Conservation (phyloP, 345 rosid genomes). For the Corchorus olitorius region DNA sequence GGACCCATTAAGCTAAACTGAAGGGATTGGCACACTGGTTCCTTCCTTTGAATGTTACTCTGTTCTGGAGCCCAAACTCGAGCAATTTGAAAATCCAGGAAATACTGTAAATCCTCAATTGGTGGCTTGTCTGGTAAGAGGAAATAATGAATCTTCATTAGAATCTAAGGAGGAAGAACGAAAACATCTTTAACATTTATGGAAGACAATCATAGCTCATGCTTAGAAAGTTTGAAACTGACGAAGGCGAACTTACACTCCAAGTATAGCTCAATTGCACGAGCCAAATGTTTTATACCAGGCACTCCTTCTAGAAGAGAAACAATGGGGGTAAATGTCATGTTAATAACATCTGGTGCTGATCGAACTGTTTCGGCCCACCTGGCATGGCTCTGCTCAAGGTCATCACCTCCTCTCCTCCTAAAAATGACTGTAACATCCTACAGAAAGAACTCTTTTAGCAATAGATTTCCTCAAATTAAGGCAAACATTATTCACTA, state of each 20-base stretch:
- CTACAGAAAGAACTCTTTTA: constrained; percentile 63
- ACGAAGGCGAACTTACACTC: constrained; percentile 67
- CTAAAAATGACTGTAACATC: constrained; percentile 96
- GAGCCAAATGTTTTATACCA: constrained; percentile 79
- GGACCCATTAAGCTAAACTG: constrained; percentile 99
- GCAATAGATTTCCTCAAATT: constrained; percentile 26
- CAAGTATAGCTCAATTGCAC: constrained; percentile 86
- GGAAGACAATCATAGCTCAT: constrained; percentile 8
- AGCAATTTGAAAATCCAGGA: constrained; percentile 88
- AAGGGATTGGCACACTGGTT: constrained; percentile 85
- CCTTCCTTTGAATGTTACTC: constrained; percentile 85
- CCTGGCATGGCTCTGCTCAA: constrained; percentile 88
- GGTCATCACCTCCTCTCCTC: constrained; percentile 99
- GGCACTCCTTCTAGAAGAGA: constrained; percentile 90
- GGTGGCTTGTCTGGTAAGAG: constrained; percentile 84
- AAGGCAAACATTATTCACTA: constrained; percentile 7
- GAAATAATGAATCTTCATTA: constrained; percentile 15
- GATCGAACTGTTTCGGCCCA: constrained; percentile 80
- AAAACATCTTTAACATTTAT: constrained; percentile 6
- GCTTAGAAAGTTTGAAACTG: background rate
- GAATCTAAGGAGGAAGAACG: background rate
- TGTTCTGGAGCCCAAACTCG: constrained; percentile 95
- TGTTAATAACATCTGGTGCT: constrained; percentile 92
- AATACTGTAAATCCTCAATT: constrained; percentile 92
- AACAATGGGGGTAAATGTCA: constrained; percentile 86